phyloP scores from a whole-genome alignment of 129 eudicot species.

The Arctium lappa region DNA sequence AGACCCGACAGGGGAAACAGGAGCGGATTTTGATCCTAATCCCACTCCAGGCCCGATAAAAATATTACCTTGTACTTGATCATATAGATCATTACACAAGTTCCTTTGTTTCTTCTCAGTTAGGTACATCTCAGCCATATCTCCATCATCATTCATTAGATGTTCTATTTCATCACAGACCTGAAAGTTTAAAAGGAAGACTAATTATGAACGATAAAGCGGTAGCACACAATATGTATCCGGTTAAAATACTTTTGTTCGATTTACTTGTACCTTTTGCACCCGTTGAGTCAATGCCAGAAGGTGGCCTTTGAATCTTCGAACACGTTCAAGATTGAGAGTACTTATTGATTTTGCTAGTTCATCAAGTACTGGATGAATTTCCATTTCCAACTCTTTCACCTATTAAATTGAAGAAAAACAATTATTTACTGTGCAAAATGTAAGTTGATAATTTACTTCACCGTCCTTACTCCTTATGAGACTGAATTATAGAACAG shows the following conservation, averaged over 20 bases:
- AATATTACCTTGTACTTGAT: slow-evolving; percentile 38
- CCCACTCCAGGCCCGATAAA: slow-evolving; percentile 14
- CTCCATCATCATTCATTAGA: slow-evolving; percentile 98
- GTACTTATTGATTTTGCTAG: slow-evolving; percentile 91
- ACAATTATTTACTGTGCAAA: background rate
- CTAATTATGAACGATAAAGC: background rate
- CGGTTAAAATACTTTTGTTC: background rate
- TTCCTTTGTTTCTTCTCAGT: slow-evolving; percentile 88
- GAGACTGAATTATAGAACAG: background rate
- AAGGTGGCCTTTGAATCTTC: slow-evolving; percentile 95
- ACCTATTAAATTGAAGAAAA: slow-evolving; percentile 41
- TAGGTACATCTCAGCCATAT: slow-evolving; percentile 99
- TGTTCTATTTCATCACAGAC: slow-evolving; percentile 98
- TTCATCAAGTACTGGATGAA: slow-evolving; percentile 97
- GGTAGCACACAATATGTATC: background rate
- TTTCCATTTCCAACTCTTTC: slow-evolving; percentile 87
- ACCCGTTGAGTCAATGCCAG: slow-evolving; percentile 96
- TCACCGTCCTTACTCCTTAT: slow-evolving; percentile 5
- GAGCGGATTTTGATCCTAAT: slow-evolving; percentile 73
- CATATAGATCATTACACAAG: slow-evolving; percentile 48
- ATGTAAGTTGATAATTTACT: slow-evolving; percentile 8
- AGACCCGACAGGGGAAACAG: slow-evolving; percentile 88
- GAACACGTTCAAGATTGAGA: slow-evolving; percentile 88
- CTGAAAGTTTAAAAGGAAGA: slow-evolving; percentile 36
- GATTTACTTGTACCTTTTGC: slow-evolving; percentile 67